These are phyloP conservation scores for Boletus semigastroideus DNA, from an alignment of 1,284 basidiomycete genomes.

Conservation along the genomic window DNA sequence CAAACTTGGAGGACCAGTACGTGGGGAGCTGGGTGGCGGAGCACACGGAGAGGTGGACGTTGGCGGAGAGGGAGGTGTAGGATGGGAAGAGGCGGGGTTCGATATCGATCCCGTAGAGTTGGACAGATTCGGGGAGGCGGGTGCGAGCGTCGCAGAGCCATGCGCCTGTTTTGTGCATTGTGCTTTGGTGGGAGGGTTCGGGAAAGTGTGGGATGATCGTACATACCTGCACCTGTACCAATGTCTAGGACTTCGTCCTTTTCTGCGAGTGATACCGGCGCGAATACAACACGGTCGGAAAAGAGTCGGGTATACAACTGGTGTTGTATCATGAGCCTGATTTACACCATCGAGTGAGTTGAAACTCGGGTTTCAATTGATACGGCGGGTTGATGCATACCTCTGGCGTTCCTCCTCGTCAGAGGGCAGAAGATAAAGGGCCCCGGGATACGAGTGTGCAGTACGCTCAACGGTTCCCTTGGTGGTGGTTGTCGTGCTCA, in stretches of 20 bases:
- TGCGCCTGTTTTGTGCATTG: conserved; percentile 7
- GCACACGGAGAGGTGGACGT: conserved; percentile 21
- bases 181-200: not conserved
- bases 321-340: conserved; percentile 20
- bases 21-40: conserved; percentile 19
- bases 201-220: too few relatives aligned
- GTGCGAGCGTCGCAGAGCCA: conserved; percentile 22
- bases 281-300: conserved; percentile 20
- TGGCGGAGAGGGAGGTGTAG: conserved; percentile 4
- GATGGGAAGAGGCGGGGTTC: conserved; percentile 19
- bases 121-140: conserved; percentile 17
- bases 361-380: too few relatives aligned
- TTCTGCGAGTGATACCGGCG: conserved; percentile 13
- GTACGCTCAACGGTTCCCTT: conserved; percentile 8
- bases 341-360: not conserved
- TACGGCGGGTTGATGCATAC: not conserved
- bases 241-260: conserved; percentile 26
- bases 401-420: conserved; percentile 29
- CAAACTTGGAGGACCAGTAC: conserved; percentile 29
- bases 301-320: conserved; percentile 19
- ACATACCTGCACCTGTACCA: conserved; percentile 24
- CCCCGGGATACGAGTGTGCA: conserved; percentile 14
- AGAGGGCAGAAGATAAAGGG: conserved; percentile 28
- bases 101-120: conserved; percentile 24
- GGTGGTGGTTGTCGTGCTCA: conserved; percentile 5